Base-by-base conservation (phyloP, 768 basidiomycete genomes). In the Leucocoprinus leucothites region DNA sequence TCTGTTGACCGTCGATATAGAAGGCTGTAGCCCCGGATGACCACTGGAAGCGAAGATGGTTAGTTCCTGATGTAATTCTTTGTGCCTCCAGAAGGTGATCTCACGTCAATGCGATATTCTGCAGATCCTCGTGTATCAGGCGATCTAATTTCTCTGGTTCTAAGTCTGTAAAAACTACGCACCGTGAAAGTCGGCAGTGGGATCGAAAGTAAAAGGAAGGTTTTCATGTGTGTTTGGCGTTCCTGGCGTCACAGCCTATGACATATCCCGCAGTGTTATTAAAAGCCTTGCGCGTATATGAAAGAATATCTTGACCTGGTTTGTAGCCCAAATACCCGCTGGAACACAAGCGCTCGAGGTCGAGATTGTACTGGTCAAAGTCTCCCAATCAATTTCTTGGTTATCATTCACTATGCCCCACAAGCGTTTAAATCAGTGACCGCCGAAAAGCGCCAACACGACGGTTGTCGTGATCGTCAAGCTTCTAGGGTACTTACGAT, bases 101-200 rank as follows among this genome's bases (percentile, higher is more conserved):
- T 44, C 21, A 70, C 71, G 53, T 73, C 72, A 38, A 72, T 68
- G 22, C 71, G 66, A 52, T 71, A 72, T 55, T 72, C 70, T 71
- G 50, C 14, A 48, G 6, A 25, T 38, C 48, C 25, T 50, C 21
- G 53, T 50, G 34, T 25, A 41, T 26, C 26, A n/a, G 9, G 6
- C 9, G 11, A 45, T 43, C 24, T 19, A 44, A 22, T 9, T 16
- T 26, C 34, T 21, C 7, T 16, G n/a, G 40, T 34, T 34, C 19
- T 21, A 21, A 18, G 1, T 22, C n/a, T n/a, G n/a, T n/a, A n/a
- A n/a, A n/a, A n/a, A n/a, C 8, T 7, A 48, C 68, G 31, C 50
- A 73, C 71, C 71, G 51, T 73, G 72, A 51, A 67, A 71, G 49
- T 57, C 68, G 25, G 63, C 59, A 1, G 63, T 60, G 16, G 72